Conservation (phyloP, 306 rosid species). For the Heteromeles arbutifolia region DNA sequence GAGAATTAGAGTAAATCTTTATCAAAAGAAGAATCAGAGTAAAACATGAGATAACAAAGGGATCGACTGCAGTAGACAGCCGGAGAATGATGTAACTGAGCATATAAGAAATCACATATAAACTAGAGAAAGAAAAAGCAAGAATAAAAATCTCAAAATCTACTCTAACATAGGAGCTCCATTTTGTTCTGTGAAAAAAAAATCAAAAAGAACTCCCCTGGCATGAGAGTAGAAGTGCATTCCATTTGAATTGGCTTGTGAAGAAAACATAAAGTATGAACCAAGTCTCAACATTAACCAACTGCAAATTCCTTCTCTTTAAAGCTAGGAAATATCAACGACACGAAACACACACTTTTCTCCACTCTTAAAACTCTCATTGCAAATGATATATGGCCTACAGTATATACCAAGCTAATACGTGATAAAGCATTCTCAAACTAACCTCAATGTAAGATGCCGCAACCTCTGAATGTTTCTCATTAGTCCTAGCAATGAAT, state of each 20-base stretch:
- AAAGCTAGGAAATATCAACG: background rate
- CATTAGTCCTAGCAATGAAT: slow-evolving; percentile 96
- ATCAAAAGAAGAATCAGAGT: background rate
- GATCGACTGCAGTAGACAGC: background rate
- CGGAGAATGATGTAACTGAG: background rate
- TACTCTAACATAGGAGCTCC: background rate
- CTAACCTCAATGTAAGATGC: slow-evolving; percentile 98
- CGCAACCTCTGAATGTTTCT: slow-evolving; percentile 98
- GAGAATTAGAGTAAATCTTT: background rate
- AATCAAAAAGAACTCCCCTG: background rate
- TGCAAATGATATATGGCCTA: slow-evolving; percentile 11
- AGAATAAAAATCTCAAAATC: background rate
- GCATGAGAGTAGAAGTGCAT: background rate
- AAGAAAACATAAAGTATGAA: background rate
- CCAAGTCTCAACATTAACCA: background rate
- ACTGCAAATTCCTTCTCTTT: background rate
- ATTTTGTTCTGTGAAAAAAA: background rate
- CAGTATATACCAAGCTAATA: background rate
- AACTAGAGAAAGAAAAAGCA: background rate
- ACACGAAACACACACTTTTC: background rate
- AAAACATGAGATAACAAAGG: background rate
- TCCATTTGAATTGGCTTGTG: background rate
- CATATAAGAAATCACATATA: background rate
- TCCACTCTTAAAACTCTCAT: background rate
- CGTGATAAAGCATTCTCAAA: slow-evolving; percentile 5